Conservation (phyloP, 169 alveolate genomes). For the Cryptosporidium canis region DNA sequence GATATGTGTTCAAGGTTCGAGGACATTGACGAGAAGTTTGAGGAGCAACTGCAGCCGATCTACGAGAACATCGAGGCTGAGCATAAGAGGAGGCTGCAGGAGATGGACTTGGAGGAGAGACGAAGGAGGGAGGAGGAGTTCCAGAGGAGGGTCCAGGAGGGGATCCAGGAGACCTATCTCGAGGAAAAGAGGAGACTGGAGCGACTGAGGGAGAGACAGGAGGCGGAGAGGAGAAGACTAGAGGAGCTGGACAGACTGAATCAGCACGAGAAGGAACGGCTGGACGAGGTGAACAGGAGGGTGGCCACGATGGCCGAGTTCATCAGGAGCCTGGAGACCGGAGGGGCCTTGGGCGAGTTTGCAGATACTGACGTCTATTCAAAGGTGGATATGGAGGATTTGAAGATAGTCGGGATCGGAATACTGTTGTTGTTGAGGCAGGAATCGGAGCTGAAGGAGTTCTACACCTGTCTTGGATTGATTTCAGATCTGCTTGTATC, state of each 20-base stretch:
- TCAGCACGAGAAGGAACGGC: background rate
- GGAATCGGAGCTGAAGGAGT: background rate
- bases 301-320: background rate
- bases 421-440: background rate
- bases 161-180: constrained; percentile 40
- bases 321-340: background rate
- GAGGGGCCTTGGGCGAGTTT: background rate
- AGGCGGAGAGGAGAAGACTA: background rate
- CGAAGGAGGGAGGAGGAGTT: constrained; percentile 40
- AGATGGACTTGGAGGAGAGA: constrained; percentile 24
- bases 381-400: background rate
- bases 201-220: constrained; percentile 9
- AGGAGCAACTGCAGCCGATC: constrained; percentile 43
- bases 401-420: constrained; percentile 7
- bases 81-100: background rate
- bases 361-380: background rate
- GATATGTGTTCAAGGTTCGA: constrained; percentile 49
- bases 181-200: constrained; percentile 41
- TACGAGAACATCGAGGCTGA: constrained; percentile 27
- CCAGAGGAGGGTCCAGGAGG: constrained; percentile 24
- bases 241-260: constrained; percentile 30
- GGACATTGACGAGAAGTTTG: constrained; percentile 24
- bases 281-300: background rate
- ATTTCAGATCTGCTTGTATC: constrained; percentile 19
- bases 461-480: background rate